Evolutionary conservation across 2,329 filamentous ascomycete genomes (phyloP).

Genomic region (Blastomyces parvus): DNA sequence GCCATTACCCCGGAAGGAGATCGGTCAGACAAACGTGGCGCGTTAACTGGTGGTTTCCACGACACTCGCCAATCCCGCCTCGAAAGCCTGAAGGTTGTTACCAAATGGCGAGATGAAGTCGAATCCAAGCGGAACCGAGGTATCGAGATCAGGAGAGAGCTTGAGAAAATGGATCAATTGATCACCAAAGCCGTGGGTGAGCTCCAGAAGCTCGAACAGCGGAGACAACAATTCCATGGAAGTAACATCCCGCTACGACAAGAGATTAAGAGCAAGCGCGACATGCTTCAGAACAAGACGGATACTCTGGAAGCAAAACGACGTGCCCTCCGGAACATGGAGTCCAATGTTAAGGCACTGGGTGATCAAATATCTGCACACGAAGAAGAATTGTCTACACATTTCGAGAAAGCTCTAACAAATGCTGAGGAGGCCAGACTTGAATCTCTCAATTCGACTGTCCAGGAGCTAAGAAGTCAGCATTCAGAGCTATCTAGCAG

Average conservation of each 20-base stretch:
- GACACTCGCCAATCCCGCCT: slow-evolving; percentile 78
- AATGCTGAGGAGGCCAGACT: slow-evolving; percentile 73
- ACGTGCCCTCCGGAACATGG: slow-evolving; percentile 54
- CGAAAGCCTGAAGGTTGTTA: slow-evolving; percentile 68
- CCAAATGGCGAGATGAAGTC: slow-evolving; percentile 64
- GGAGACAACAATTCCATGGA: slow-evolving; percentile 65
- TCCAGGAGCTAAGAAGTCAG: slow-evolving; percentile 66
- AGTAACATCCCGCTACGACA: slow-evolving; percentile 71
- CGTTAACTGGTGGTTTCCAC: slow-evolving; percentile 88
- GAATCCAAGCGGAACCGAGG: slow-evolving; percentile 58
- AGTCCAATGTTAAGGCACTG: slow-evolving; percentile 64
- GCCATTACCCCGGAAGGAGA: slow-evolving; percentile 94
- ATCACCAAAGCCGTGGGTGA: slow-evolving; percentile 81
- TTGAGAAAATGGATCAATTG: slow-evolving; percentile 75
- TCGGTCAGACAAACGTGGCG: slow-evolving; percentile 87
- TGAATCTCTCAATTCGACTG: slow-evolving; percentile 56
- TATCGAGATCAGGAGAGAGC: slow-evolving; percentile 55
- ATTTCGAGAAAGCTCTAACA: slow-evolving; percentile 86
- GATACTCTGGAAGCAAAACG: slow-evolving; percentile 66
- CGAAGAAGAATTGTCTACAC: slow-evolving; percentile 68
- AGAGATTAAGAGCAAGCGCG: slow-evolving; percentile 66
- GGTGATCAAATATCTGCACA: slow-evolving; percentile 66
- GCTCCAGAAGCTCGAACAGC: slow-evolving; percentile 71
- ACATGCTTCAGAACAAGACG: slow-evolving; percentile 62
- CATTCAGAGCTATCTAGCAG: slow-evolving; percentile 64